Conservation (phyloP, 352 stramenopile genomes). For the Stephanocyclus meneghinianus region DNA sequence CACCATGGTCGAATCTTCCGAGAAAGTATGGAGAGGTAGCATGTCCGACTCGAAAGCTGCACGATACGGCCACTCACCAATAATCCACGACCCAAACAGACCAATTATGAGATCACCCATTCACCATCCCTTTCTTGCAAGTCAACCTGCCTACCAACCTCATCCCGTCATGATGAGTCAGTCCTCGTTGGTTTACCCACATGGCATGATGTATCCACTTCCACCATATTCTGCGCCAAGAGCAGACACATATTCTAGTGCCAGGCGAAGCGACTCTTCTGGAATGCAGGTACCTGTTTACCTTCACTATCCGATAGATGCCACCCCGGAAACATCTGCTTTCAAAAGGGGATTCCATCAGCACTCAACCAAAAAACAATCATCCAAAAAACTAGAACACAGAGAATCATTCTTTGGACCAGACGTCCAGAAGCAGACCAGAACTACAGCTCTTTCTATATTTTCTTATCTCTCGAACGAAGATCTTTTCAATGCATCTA, state of each 20-base stretch:
- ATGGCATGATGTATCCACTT: conserved; percentile 29
- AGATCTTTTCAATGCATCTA: conserved; percentile 72
- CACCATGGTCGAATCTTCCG: conserved; percentile 55
- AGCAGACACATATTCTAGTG: conserved; percentile 2
- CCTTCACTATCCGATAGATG: conserved; percentile 1
- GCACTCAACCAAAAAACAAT: conserved; percentile 18
- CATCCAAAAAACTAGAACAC: conserved; percentile 33
- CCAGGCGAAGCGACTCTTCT: conserved; percentile 3
- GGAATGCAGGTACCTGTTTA: neutral
- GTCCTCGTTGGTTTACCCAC: conserved; percentile 15
- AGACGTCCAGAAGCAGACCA: conserved; percentile 47
- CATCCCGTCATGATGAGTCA: conserved; percentile 9
- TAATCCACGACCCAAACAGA: conserved; percentile 35
- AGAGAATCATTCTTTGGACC: conserved; percentile 60
- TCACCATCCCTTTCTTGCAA: conserved; percentile 12
- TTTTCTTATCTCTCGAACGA: conserved; percentile 74
- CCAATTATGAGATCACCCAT: conserved; percentile 23
- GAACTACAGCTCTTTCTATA: conserved; percentile 58
- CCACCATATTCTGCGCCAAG: conserved; percentile 27
- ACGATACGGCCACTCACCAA: conserved; percentile 29
- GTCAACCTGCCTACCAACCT: conserved; percentile 7
- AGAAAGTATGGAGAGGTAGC: conserved; percentile 67
- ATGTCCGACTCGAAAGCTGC: conserved; percentile 27
- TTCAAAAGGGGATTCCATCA: conserved; percentile 28
- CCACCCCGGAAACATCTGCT: conserved; percentile 21